These are phyloP conservation scores for Solanum sitiens DNA, from an alignment of 257 asterid genomes.

Conservation along the genomic window DNA sequence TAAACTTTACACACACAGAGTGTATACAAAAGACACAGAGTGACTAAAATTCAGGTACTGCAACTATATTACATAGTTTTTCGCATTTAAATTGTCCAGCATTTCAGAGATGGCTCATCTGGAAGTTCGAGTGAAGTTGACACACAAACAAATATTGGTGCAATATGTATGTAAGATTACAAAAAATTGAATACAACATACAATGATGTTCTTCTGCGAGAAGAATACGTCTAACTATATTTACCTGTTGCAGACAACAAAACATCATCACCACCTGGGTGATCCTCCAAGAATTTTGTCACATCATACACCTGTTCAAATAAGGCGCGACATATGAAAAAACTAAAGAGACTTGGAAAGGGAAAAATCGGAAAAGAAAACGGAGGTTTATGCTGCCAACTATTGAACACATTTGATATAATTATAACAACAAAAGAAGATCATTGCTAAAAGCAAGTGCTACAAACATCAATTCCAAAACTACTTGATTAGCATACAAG, in stretches of 20 bases:
- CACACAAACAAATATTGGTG: not conserved
- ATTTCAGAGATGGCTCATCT: not conserved
- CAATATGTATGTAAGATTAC: not conserved
- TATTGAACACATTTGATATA: not conserved
- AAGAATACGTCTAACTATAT: not conserved
- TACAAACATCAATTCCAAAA: not conserved
- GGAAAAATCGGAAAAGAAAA: not conserved
- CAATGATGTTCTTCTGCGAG: not conserved
- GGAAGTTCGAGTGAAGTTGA: not conserved
- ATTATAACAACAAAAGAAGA: not conserved
- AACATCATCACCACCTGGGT: constrained; percentile 92
- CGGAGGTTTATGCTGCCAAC: not conserved
- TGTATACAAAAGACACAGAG: not conserved
- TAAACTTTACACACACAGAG: not conserved
- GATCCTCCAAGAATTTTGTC: constrained; percentile 79
- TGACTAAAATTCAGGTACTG: not conserved
- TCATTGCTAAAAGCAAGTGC: not conserved
- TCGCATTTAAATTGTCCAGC: not conserved
- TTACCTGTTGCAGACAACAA: constrained; percentile 67
- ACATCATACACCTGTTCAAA: constrained; percentile 62
- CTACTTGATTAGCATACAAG: not conserved
- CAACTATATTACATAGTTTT: not conserved
- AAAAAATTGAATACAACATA: not conserved
- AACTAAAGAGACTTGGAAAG: not conserved
- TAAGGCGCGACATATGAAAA: not conserved